phyloP scores from a whole-genome alignment of 1,284 basidiomycete species.

The Sanguinoderma infundibulare region DNA sequence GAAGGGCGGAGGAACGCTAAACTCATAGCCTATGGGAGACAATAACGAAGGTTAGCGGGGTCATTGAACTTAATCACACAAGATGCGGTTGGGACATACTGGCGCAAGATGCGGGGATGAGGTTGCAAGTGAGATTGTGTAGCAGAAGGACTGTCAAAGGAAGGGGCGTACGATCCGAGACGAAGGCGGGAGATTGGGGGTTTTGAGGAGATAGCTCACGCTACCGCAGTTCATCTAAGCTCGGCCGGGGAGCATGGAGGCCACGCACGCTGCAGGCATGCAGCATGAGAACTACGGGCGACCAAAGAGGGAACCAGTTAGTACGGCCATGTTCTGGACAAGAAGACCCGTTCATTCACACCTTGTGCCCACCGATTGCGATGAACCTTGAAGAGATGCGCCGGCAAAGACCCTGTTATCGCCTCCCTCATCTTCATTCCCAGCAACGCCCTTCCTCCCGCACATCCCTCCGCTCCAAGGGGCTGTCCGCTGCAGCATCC shows the following conservation, averaged over 20 bases:
- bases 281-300: conserved; percentile 19
- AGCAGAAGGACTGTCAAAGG: background rate
- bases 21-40: conserved; percentile 3
- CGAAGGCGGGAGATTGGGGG: conserved; percentile 1
- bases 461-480: background rate
- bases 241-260: conserved; percentile 1
- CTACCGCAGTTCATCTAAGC: conserved; percentile 19
- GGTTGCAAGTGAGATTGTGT: background rate
- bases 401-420: conserved; percentile 10
- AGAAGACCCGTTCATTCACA: conserved; percentile 21
- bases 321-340: conserved; percentile 14
- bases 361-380: conserved; percentile 11
- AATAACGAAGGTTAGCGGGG: background rate
- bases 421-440: conserved; percentile 4
- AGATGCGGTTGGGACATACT: background rate
- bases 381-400: conserved; percentile 16
- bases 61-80: background rate
- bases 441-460: background rate
- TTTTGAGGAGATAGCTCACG: conserved; percentile 13
- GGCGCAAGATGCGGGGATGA: background rate
- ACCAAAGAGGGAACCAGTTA: conserved; percentile 16
- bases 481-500: background rate
- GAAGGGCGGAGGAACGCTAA: conserved; percentile 2
- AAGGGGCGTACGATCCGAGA: conserved; percentile 3
- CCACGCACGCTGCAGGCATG: conserved; percentile 12